phyloP scores from a whole-genome alignment of 148 eudicot genomes.

The Rhododendron ferrugineum region DNA sequence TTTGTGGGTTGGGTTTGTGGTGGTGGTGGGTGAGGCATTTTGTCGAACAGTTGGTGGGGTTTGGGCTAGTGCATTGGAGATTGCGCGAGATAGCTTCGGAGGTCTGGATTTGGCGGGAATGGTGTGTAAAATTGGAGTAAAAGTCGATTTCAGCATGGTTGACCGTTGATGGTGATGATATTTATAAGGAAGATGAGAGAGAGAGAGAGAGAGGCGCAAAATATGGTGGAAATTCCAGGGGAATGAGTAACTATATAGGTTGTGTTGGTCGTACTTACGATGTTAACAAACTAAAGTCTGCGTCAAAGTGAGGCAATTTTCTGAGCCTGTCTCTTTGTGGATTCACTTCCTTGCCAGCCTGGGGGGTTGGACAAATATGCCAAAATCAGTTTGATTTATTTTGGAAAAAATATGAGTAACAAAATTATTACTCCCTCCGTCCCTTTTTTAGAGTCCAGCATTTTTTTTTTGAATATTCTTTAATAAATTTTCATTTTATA shows the following conservation, averaged over 20 bases:
- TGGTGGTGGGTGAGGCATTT: constrained; percentile 42
- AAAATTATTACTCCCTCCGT: too few species aligned
- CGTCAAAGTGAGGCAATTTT: background rate
- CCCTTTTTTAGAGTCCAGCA: too few species aligned
- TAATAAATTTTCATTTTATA: too few species aligned
- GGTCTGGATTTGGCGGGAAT: constrained; percentile 30
- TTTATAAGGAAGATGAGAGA: background rate
- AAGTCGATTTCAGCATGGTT: constrained; percentile 38
- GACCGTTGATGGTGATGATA: background rate
- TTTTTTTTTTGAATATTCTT: too few species aligned
- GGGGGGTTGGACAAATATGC: too few species aligned
- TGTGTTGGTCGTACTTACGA: background rate
- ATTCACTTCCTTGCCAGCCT: background rate
- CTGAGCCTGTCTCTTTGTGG: background rate
- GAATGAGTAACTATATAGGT: background rate
- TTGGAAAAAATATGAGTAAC: too few species aligned
- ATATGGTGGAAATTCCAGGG: background rate
- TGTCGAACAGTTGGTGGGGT: constrained; percentile 73
- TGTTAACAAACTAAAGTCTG: background rate
- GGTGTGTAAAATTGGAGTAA: constrained; percentile 34
- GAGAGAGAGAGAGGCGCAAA: background rate
- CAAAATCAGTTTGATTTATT: too few species aligned
- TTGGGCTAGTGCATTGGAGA: constrained; percentile 23
- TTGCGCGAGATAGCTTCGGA: constrained; percentile 3
- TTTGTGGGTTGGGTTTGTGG: constrained; percentile 23